phyloP scores from a whole-genome alignment of 768 basidiomycete species.

The Boletus speciosus region DNA sequence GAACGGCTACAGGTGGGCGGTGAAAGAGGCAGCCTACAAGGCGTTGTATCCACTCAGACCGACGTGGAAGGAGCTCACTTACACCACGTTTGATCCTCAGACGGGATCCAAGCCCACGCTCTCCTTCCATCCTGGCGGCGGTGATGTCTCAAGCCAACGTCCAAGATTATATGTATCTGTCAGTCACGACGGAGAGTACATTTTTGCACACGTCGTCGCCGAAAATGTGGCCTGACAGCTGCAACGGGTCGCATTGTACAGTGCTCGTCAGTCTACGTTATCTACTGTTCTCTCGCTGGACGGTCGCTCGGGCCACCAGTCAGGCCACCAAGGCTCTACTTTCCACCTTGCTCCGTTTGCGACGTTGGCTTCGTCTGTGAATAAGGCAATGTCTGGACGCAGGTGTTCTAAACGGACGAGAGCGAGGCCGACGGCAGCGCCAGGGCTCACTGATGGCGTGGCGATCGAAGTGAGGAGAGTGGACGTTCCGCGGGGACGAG shows the following conservation, averaged over 20 bases:
- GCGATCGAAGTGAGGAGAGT: conserved; percentile 62
- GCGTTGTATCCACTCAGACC: conserved; percentile 68
- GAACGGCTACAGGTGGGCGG: conserved; percentile 57
- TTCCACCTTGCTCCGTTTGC: conserved; percentile 30
- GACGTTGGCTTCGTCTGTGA: conserved; percentile 4
- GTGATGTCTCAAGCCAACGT: background rate
- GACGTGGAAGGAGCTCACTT: conserved; percentile 75
- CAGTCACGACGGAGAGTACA: conserved; percentile 81
- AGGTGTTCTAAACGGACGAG: conserved; percentile 75
- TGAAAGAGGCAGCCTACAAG: conserved; percentile 87
- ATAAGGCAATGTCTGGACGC: conserved; percentile 24
- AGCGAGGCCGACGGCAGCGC: conserved; percentile 63
- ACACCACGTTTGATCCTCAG: conserved; percentile 33
- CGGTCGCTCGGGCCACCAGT: conserved; percentile 51
- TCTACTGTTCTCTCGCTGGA: conserved; percentile 16
- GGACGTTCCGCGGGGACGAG: conserved; percentile 69
- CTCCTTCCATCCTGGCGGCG: conserved; percentile 13
- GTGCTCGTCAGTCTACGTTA: conserved; percentile 15
- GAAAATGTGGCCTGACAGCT: conserved; percentile 33
- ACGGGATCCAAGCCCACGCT: conserved; percentile 43
- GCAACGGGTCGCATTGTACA: conserved; percentile 1
- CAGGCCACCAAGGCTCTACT: conserved; percentile 68
- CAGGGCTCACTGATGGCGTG: conserved; percentile 20
- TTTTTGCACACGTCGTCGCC: conserved; percentile 63
- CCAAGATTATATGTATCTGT: conserved; percentile 61